Evolutionary conservation across 148 eudicot genomes (phyloP).

Genomic region (Rhododendron ferrugineum): DNA sequence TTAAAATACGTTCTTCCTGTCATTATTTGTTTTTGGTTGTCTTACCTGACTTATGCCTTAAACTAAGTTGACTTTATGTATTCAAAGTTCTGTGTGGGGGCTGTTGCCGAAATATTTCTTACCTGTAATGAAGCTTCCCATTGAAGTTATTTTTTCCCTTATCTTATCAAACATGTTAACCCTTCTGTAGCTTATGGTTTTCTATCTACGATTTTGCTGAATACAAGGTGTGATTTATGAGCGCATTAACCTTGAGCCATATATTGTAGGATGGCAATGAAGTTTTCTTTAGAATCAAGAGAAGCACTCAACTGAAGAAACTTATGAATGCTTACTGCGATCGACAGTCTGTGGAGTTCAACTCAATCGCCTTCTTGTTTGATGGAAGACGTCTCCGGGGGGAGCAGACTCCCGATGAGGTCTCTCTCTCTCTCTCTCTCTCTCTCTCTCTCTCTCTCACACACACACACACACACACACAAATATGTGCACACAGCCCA

Average conservation of each 20-base stretch:
- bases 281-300: slow-evolving; percentile 57
- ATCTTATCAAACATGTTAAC: background rate
- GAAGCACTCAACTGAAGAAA: slow-evolving; percentile 58
- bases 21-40: background rate
- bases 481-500: background rate
- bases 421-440: slow-evolving; percentile 12
- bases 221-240: background rate
- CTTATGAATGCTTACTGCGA: slow-evolving; percentile 72
- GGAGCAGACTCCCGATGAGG: slow-evolving; percentile 74
- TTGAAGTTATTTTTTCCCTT: background rate
- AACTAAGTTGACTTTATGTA: background rate
- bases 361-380: slow-evolving; percentile 53
- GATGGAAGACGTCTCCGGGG: slow-evolving; percentile 59
- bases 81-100: background rate
- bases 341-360: slow-evolving; percentile 50
- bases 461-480: background rate
- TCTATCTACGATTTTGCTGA: background rate
- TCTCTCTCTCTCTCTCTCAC: background rate
- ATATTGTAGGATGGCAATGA: slow-evolving; percentile 53
- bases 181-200: background rate
- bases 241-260: background rate
- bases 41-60: background rate
- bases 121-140: background rate
- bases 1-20: background rate
- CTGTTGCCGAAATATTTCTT: background rate